Evolutionary conservation across 2,329 filamentous ascomycete genomes (phyloP), one percentile per base, ranked within the genome.

Genomic region (Ceratocystis alfenasii): DNA sequence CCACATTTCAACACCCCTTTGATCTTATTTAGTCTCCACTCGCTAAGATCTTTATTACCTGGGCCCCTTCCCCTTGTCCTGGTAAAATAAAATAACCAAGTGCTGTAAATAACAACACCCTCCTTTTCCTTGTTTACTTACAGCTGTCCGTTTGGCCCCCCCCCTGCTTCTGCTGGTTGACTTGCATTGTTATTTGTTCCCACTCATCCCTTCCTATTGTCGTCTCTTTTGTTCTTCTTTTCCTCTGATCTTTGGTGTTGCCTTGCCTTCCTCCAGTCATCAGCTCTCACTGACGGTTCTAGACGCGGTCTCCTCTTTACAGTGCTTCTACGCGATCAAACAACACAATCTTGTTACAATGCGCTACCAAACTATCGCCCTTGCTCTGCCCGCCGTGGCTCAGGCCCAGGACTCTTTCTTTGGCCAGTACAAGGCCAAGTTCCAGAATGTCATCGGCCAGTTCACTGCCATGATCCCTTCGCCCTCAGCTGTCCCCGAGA

Each of bases 361-460:
- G 84, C 84, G 82, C 73, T 80, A 86, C 76, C 80, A 82, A 66
- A 72, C 78, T 64, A 75, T 79, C 66, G 70, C 80, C 65, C 75
- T 83, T 72, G 79, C 80, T 61, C 76, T 87, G 73, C 83, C 84
- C 70, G 75, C 83, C 17, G 76, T 86, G 70, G 76, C 76, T 44
- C 79, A 79, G 25, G 80, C 83, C 68, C 78, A 80, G 69, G 78
- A 79, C 69, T 78, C 76, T 69, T 78, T 76, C 63, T 78, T 81
- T 67, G 78, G 79, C 63, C 79, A 85, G 73, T 84, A 84, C 74
- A 80, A 83, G 74, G 83, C 82, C 45, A 83, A 86, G 73, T 83
- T 85, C 74, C 81, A 86, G 71, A 80, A 81, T 73, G 78, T 89
- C 71, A 76, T 88, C 69, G 83, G 85, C 72, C 83, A 84, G 74